These are phyloP conservation scores for Kazachstania sp. DNA, from an alignment of 1,139 yeast genomes.

Conservation along the genomic window DNA sequence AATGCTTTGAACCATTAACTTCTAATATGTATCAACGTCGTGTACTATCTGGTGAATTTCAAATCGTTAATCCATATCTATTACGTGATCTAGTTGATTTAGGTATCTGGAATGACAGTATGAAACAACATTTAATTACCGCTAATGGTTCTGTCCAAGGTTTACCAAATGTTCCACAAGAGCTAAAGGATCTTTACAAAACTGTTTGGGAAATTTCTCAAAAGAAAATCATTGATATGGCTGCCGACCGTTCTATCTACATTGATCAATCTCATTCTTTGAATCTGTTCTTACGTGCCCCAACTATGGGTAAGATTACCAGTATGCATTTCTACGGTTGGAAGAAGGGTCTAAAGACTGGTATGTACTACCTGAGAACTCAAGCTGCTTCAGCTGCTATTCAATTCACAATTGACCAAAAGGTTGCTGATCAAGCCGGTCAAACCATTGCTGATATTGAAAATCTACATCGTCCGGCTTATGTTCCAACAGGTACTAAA, in stretches of 20 bases:
- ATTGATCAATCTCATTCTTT: slow-evolving; percentile 91
- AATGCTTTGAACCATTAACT: slow-evolving; percentile 87
- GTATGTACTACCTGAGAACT: slow-evolving; percentile 93
- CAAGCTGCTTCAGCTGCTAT: slow-evolving; percentile 90
- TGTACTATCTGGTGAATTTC: slow-evolving; percentile 82
- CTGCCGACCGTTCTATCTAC: slow-evolving; percentile 88
- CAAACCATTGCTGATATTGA: slow-evolving; percentile 43
- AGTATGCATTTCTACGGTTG: slow-evolving; percentile 97
- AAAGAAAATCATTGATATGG: slow-evolving; percentile 78
- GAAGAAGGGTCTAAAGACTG: slow-evolving; percentile 95
- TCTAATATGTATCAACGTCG: slow-evolving; percentile 80
- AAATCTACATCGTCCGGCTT: slow-evolving; percentile 46
- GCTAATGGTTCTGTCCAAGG: slow-evolving; percentile 81
- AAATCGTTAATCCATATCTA: slow-evolving; percentile 74
- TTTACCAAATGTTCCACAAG: slow-evolving; percentile 66
- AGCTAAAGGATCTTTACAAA: slow-evolving; percentile 69
- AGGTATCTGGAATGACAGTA: slow-evolving; percentile 70
- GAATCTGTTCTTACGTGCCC: slow-evolving; percentile 71
- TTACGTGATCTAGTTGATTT: slow-evolving; percentile 72
- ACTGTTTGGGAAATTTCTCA: slow-evolving; percentile 98
- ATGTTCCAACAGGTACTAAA: slow-evolving; percentile 33
- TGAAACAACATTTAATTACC: slow-evolving; percentile 70
- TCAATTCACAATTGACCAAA: slow-evolving; percentile 58
- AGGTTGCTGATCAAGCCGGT: slow-evolving; percentile 47
- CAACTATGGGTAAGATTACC: slow-evolving; percentile 85